Conservation (phyloP, 352 stramenopile genomes). For the Pythium oligandrum region DNA sequence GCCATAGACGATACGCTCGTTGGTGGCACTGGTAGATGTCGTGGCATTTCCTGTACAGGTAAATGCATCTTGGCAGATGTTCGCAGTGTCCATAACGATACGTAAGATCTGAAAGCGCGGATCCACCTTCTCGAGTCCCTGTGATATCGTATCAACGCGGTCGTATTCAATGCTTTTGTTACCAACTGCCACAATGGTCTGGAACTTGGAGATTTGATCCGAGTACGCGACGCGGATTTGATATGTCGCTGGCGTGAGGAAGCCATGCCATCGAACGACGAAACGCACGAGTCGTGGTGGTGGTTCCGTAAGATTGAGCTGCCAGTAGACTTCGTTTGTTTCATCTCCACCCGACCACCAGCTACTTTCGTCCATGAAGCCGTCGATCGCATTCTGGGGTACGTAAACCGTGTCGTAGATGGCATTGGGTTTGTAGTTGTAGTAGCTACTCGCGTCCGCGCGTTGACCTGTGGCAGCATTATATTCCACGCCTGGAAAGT, state of each 20-base stretch:
- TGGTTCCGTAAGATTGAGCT: conserved; percentile 61
- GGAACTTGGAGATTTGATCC: conserved; percentile 41
- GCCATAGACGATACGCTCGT: conserved; percentile 69
- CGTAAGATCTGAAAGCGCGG: conserved; percentile 55
- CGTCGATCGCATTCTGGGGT: conserved; percentile 63
- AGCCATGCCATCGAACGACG: conserved; percentile 75
- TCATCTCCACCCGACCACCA: conserved; percentile 72
- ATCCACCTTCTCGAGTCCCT: conserved; percentile 34
- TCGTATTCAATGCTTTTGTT: conserved; percentile 50
- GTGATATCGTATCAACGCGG: conserved; percentile 57
- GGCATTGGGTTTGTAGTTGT: conserved; percentile 57
- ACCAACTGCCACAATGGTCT: conserved; percentile 40
- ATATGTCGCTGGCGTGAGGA: conserved; percentile 51
- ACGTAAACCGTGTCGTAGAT: conserved; percentile 58
- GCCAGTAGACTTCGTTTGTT: conserved; percentile 54
- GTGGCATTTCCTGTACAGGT: conserved; percentile 33
- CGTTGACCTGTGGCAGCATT: conserved; percentile 53
- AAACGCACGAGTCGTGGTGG: conserved; percentile 43
- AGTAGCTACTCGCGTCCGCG: conserved; percentile 69
- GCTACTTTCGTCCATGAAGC: conserved; percentile 61
- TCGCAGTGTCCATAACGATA: conserved; percentile 39
- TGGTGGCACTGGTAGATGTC: conserved; percentile 18
- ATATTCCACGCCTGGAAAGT: conserved; percentile 61
- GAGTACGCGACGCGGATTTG: conserved; percentile 54
- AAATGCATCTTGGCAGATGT: conserved; percentile 38